A percentile compares a stretch with the other conserved stretches of the same genome.
Evolutionary conservation across 352 stramenopile genomes (phyloP).

Genomic region (Pythium vanterpoolii): DNA sequence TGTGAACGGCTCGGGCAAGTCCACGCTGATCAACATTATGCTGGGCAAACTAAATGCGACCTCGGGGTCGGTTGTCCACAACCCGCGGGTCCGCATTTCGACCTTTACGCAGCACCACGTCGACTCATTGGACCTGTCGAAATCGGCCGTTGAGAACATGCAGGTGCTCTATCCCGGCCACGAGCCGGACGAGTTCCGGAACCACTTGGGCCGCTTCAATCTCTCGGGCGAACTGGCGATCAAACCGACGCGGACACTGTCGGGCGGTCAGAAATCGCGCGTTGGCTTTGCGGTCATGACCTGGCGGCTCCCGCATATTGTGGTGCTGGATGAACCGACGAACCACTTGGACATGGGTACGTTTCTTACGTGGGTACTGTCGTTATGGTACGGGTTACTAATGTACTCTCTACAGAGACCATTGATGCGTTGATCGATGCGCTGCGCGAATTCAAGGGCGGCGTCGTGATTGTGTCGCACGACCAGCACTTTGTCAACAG

Average conservation of each 20-base stretch:
- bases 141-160: constrained; percentile 89
- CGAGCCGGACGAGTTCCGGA: constrained; percentile 88
- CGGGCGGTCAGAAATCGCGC: constrained; percentile 94
- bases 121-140: constrained; percentile 92
- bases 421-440: constrained; percentile 57
- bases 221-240: constrained; percentile 94
- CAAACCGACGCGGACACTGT: constrained; percentile 93
- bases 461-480: constrained; percentile 96
- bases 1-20: constrained; percentile 94
- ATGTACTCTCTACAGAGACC: constrained; percentile 44
- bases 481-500: constrained; percentile 98
- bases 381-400: constrained; percentile 8
- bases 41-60: constrained; percentile 91
- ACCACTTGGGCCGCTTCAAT: constrained; percentile 95
- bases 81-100: constrained; percentile 90
- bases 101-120: constrained; percentile 97
- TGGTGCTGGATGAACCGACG: constrained; percentile 96
- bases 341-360: constrained; percentile 95
- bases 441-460: constrained; percentile 97
- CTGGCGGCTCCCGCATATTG: constrained; percentile 93
- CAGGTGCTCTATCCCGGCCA: constrained; percentile 88
- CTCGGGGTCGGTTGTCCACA: constrained; percentile 85
- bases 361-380: constrained; percentile 19
- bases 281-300: constrained; percentile 95
- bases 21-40: constrained; percentile 96